Base-by-base conservation (phyloP, 1,284 basidiomycete species). In the Meira miltonrushii region DNA sequence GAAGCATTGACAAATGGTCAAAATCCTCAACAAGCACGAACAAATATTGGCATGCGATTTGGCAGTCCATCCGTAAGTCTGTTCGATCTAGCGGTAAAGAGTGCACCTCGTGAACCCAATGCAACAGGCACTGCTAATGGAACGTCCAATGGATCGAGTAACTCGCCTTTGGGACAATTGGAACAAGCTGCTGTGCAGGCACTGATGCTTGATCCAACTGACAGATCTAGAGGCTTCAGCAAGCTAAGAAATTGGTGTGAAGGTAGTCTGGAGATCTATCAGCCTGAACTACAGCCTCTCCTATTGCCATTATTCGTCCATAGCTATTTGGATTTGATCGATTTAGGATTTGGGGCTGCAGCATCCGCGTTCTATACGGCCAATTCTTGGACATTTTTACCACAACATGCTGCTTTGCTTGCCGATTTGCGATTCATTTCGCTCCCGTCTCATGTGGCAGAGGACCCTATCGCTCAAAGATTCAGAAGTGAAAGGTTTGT, bases 221-320 rank as follows among this genome's bases (percentile, higher is more conserved):
- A 95, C 78, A 88, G 90, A 63, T 89, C 91, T 59, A 87, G 88
- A 71, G 88, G 90, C 1, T 93, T 90, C 75, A 83, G 86, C 60
- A 88, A 91, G 71, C 82, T 96, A 59, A 90, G 94, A 77, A 83
- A 87, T n/a, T 96, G 93, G 93, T 92, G 92, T 48, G 89, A 91
- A 80, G 87, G 88, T 37, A 90, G 87, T 38, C 78, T 90, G 62
- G 88, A 90, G 74, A 90, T 91, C 85, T 91, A 92, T 78, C 81
- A 80, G 57, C 90, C 92, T 60, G 93, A 98, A 79, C 88, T 99
- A 67, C 83, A 89, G 62, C 90, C 92, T 39, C 87, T 98, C 39
- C 81, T 96, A 15, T 93, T 93, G 73, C 95, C 95, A 3, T 88
- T 99, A 63, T 98, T 97, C 77, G 91, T 90, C 44, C 92, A 99